Base-by-base conservation (phyloP, 441 rosid species). In the Biscutella auriculata region DNA sequence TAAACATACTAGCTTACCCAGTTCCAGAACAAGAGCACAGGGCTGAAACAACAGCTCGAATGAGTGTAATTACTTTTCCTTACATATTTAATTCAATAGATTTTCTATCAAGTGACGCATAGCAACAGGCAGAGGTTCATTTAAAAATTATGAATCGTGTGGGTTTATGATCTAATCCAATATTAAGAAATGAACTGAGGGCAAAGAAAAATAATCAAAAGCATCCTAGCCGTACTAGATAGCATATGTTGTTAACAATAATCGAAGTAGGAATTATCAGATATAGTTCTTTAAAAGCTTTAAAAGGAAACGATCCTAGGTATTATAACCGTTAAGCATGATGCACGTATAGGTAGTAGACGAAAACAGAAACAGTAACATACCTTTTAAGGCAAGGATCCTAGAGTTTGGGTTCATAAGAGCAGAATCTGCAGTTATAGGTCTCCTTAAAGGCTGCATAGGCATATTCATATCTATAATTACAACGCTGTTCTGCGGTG, bases 381-480 rank as follows among this genome's bases (percentile, higher is more conserved):
- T 57, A 91, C 96, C 98, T 82, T 91, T 88, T 58, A 88, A 73
- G 25, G 96, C 95, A 42, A 92, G 95, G 63, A 92, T 88, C 77
- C 89, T 84, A 21, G 94, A 73, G 71, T 81, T 79, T 2, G 98
- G 98, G 74, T 92, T 88, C 98, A 92, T 92, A 33, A 91, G 86
- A n/a, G 97, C 96, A 1, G 97, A 91, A 53, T 91, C 97, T 2
- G 97, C 98, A 17, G 97, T 88, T 52, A 93, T 93, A 32, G 98
- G 98, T 53, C 97, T 82, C 59, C 98, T 77, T 71, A 92, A 52
- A 8, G 98, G 98, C 83, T 93, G 98, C 79, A 71, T 83, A 17
- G 98, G 98, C 95, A 82, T 78, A 60, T 69, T 85, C 98, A 93
- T 93, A 66, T 93, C 97, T 3, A 88, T 66, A 65, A 89, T 88